Evolutionary conservation across 768 basidiomycete species (phyloP).

Genomic region (Agaricus blazei): DNA sequence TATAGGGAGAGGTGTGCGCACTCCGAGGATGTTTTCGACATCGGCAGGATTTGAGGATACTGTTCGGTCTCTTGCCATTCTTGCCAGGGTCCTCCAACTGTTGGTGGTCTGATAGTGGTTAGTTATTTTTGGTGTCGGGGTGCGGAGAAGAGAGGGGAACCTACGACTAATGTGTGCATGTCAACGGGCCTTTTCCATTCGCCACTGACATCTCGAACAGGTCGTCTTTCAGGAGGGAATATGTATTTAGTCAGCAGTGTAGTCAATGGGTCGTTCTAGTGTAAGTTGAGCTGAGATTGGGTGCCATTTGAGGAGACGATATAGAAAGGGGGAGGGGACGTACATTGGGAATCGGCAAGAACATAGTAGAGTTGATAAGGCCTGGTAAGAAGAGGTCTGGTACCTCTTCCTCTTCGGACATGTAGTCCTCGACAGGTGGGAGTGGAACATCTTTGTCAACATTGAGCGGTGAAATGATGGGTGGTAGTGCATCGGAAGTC

Average conservation of each 20-base stretch:
- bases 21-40: constrained; percentile 56
- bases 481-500: constrained; percentile 8
- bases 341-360: constrained; percentile 87
- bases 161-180: constrained; percentile 78
- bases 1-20: constrained; percentile 30
- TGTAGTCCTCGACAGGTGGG: constrained; percentile 19
- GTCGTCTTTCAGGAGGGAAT: constrained; percentile 68
- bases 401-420: constrained; percentile 41
- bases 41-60: constrained; percentile 69
- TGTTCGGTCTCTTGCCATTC: constrained; percentile 77
- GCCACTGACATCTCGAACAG: constrained; percentile 66
- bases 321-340: constrained; percentile 45
- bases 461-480: constrained; percentile 22
- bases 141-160: constrained; percentile 18
- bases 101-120: constrained; percentile 64
- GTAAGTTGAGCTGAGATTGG: constrained; percentile 40
- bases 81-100: constrained; percentile 81
- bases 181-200: constrained; percentile 64
- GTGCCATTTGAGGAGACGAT: constrained; percentile 60
- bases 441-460: constrained; percentile 54
- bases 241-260: constrained; percentile 82
- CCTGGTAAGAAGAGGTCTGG: constrained; percentile 65
- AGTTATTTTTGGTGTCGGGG: constrained; percentile 6
- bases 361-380: constrained; percentile 71
- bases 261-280: constrained; percentile 81